Percentiles rank a stretch among this genome's conserved stretches.
Evolutionary conservation across 306 rosid species (phyloP).

Genomic region (Pyrus communis): DNA sequence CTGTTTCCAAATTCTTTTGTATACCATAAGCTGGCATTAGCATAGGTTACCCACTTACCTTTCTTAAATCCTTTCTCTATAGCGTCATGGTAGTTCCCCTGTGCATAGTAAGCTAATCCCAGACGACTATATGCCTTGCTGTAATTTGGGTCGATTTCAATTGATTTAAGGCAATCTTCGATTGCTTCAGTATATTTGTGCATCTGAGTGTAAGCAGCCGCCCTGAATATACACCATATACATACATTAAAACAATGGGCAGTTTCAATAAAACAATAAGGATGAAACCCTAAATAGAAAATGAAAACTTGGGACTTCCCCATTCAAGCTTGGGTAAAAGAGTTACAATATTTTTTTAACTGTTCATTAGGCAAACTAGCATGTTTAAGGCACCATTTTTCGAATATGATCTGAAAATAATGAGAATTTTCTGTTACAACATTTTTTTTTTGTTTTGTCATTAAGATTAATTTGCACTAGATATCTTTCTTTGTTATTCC

Average conservation of each 20-base stretch:
- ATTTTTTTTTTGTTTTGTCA: neutral
- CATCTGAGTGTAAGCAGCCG: slow-evolving; percentile 86
- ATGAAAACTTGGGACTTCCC: too few relatives aligned
- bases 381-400: neutral
- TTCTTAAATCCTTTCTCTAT: slow-evolving; percentile 60
- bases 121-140: slow-evolving; percentile 93
- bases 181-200: slow-evolving; percentile 70
- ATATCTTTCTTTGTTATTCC: neutral
- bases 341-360: neutral
- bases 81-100: slow-evolving; percentile 78
- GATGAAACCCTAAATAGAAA: too few relatives aligned
- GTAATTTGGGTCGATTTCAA: slow-evolving; percentile 75
- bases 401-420: neutral
- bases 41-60: slow-evolving; percentile 40
- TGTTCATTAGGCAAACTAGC: neutral
- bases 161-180: slow-evolving; percentile 68
- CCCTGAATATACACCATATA: slow-evolving; percentile 42
- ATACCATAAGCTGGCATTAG: neutral
- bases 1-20: neutral
- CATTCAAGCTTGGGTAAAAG: too few relatives aligned
- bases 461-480: neutral
- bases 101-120: slow-evolving; percentile 75
- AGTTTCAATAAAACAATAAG: slow-evolving; percentile 13
- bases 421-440: neutral
- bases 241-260: slow-evolving; percentile 7